phyloP scores from a whole-genome alignment of 116 monocot species.

The Iris pallida region DNA sequence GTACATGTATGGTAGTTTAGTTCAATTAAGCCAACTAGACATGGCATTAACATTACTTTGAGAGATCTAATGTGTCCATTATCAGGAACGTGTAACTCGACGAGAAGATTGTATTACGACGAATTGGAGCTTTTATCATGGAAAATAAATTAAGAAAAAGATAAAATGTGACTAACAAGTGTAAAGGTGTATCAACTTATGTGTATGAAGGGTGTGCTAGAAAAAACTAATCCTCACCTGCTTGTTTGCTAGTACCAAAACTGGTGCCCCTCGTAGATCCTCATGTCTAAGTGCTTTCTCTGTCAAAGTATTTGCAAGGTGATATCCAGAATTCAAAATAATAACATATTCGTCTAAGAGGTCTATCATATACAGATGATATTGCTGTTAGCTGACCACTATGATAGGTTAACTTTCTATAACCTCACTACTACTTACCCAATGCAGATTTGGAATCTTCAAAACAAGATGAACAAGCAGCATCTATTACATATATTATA shows the following conservation, averaged over 20 bases:
- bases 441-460: conserved; percentile 90
- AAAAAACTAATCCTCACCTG: conserved; percentile 43
- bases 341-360: neutral
- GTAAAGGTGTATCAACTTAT: too few species aligned
- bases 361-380: neutral
- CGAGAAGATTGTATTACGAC: too few species aligned
- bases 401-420: neutral
- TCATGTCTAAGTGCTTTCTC: conserved; percentile 93
- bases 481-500: conserved; percentile 87
- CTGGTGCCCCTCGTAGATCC: conserved; percentile 75
- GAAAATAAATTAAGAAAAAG: too few species aligned
- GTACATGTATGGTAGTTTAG: too few species aligned
- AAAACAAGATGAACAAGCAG: conserved; percentile 71
- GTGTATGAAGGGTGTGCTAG: conserved; percentile 1
- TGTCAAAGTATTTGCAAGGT: conserved; percentile 14
- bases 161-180: too few species aligned
- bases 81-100: too few species aligned
- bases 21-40: too few species aligned
- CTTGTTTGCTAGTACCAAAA: conserved; percentile 86
- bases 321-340: neutral
- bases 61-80: too few species aligned
- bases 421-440: conserved; percentile 42
- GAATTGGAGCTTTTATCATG: too few species aligned
- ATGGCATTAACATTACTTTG: too few species aligned
- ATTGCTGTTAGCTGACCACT: neutral